Conservation (phyloP, 768 basidiomycete genomes). For the Suillus lakei region DNA sequence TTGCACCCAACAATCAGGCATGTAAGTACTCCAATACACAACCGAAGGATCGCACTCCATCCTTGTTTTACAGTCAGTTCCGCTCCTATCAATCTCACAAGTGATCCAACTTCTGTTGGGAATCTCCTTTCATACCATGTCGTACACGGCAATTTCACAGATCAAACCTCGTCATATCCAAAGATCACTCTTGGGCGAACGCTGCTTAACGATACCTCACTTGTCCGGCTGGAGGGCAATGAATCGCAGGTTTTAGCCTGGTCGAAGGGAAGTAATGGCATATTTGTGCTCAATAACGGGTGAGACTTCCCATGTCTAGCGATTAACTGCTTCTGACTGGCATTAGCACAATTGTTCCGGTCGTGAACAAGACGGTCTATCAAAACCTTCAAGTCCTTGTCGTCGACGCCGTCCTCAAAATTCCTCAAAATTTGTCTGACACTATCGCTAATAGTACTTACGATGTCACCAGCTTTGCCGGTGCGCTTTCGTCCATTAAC, state of each 20-base stretch:
- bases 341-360: slow-evolving; percentile 33
- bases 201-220: slow-evolving; percentile 51
- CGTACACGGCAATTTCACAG: slow-evolving; percentile 54
- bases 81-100: slow-evolving; percentile 38
- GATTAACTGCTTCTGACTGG: slow-evolving; percentile 6
- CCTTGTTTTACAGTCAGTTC: slow-evolving; percentile 22
- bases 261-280: slow-evolving; percentile 41
- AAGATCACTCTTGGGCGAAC: slow-evolving; percentile 69
- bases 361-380: slow-evolving; percentile 44
- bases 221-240: slow-evolving; percentile 61
- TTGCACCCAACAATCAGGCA: slow-evolving; percentile 61
- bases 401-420: slow-evolving; percentile 53
- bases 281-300: slow-evolving; percentile 56
- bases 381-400: slow-evolving; percentile 50
- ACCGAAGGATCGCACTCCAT: not conserved
- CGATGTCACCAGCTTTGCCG: slow-evolving; percentile 48
- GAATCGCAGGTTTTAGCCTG: slow-evolving; percentile 60
- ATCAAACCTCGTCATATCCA: slow-evolving; percentile 49
- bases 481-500: slow-evolving; percentile 25
- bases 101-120: slow-evolving; percentile 43
- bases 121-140: slow-evolving; percentile 62
- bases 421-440: slow-evolving; percentile 52
- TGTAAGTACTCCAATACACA: slow-evolving; percentile 39
- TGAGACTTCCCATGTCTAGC: slow-evolving; percentile 25
- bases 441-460: slow-evolving; percentile 43